Conservation (phyloP, 495 filamentous ascomycete species). For the Geoglossum glabrum region DNA sequence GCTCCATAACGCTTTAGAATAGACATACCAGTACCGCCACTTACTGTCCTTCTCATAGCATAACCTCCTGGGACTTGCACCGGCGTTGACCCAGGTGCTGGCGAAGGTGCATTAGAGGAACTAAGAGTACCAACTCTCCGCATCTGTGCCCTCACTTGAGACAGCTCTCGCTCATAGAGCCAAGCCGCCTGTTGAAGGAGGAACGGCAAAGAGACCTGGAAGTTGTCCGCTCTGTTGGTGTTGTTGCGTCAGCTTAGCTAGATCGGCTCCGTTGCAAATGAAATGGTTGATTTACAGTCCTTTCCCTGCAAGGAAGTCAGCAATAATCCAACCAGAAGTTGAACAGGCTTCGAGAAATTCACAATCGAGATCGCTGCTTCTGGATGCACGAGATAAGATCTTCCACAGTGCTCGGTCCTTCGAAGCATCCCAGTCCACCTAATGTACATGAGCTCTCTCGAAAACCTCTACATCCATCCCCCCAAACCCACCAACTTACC, state of each 20-base stretch:
- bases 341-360: constrained; percentile 6
- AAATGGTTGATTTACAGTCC: constrained; percentile 35
- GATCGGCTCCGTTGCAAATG: neutral
- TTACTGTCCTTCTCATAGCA: constrained; percentile 35
- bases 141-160: constrained; percentile 80
- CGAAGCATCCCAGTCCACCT: constrained; percentile 51
- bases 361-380: constrained; percentile 69
- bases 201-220: constrained; percentile 67
- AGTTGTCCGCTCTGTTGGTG: constrained; percentile 30
- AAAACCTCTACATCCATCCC: neutral
- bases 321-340: neutral
- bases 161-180: constrained; percentile 80
- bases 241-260: constrained; percentile 3
- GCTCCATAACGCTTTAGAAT: neutral
- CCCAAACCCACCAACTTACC: constrained; percentile 25
- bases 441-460: constrained; percentile 5
- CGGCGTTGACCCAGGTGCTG: constrained; percentile 25
- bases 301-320: constrained; percentile 38
- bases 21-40: constrained; percentile 25
- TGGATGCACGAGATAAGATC: constrained; percentile 53
- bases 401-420: constrained; percentile 88
- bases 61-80: constrained; percentile 27
- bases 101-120: constrained; percentile 10
- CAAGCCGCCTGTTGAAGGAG: constrained; percentile 86
- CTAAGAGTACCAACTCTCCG: constrained; percentile 41